phyloP scores from a whole-genome alignment of 139 green algal genomes.

The Picochlorum costavermella region DNA sequence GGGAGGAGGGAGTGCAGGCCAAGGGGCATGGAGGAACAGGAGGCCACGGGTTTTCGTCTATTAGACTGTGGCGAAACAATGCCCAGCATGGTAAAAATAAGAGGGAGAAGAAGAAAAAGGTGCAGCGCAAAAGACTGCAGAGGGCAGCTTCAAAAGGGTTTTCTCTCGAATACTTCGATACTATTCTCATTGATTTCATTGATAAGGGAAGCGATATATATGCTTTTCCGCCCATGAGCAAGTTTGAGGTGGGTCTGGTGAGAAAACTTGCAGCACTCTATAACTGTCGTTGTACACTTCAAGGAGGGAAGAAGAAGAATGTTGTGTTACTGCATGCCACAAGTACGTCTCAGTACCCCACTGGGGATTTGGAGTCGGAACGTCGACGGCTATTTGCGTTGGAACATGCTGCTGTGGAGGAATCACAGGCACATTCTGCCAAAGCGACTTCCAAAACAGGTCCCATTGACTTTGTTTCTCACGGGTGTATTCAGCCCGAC shows the following conservation, averaged over 20 bases:
- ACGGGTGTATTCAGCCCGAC: conserved; percentile 6
- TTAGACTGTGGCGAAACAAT: conserved; percentile 16
- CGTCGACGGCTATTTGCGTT: not conserved
- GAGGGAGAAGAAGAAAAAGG: conserved; percentile 15
- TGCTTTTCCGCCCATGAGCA: conserved; percentile 33
- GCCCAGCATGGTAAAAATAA: conserved; percentile 29
- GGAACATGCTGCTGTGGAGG: not conserved
- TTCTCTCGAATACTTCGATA: conserved; percentile 31
- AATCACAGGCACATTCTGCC: not conserved
- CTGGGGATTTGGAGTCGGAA: conserved; percentile 9
- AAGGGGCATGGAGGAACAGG: not conserved
- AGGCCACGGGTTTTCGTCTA: conserved; percentile 12
- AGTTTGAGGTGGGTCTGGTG: conserved; percentile 22
- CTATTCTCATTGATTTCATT: conserved; percentile 37
- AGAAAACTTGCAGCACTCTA: conserved; percentile 38
- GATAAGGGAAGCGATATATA: conserved; percentile 23
- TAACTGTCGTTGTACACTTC: conserved; percentile 20
- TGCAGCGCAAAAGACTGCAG: conserved; percentile 34
- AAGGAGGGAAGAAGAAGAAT: conserved; percentile 37
- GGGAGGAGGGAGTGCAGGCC: too few species aligned
- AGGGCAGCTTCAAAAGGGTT: conserved; percentile 32
- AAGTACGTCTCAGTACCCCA: conserved; percentile 18
- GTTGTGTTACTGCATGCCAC: conserved; percentile 28
- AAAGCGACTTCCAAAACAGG: conserved; percentile 6
- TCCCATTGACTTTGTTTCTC: conserved; percentile 13